Evolutionary conservation across 331 rosid genomes (phyloP), one percentile per base, ranked within the genome.

Genomic region (Ulmus americana): DNA sequence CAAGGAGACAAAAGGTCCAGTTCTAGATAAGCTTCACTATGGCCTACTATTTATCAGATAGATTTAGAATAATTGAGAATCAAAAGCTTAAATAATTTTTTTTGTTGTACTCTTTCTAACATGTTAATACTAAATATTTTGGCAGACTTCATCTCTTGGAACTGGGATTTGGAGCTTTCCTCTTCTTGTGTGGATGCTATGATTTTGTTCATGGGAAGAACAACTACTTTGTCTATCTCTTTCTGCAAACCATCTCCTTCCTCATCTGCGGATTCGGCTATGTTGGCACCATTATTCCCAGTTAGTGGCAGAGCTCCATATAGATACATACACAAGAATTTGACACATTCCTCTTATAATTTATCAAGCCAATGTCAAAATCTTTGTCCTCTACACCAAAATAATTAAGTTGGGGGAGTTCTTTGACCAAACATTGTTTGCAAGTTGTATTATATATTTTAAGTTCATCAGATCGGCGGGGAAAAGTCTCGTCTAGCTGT

Each of bases 171-270:
- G 99, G 91, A 3, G 82, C 55, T 1, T 94, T 94, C 81, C 86
- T 94, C 63, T 94, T 94, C 88, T 0, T 94, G 1, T 87, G 97
- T 65, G 99, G 99, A 65, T 94, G 99, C 88, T 94, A 94, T 72
- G 99, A 94, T 74, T 90, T 53, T 74, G 90, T 81, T 35, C 86
- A 94, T 39, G 99, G 99, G 73, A 87, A 94, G 71, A 74, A 94
- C 96, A 87, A 76, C 84, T 94, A 94, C 75, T 94, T 94, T 42
- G 50, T 94, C 2, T 94, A 94, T 80, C 99, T 94, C 64, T 94
- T 90, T 88, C 95, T 94, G 55, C 99, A 94, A 75, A 90, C 97
- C 69, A 9, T 94, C 35, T 52, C 79, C 56, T 94, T 94, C 88
- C 51, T 87, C 68, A 82, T 94, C 65, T 85, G 88, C 3, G 99